phyloP scores from a whole-genome alignment of 1,139 yeast genomes.

The Petasospora fabianii region DNA sequence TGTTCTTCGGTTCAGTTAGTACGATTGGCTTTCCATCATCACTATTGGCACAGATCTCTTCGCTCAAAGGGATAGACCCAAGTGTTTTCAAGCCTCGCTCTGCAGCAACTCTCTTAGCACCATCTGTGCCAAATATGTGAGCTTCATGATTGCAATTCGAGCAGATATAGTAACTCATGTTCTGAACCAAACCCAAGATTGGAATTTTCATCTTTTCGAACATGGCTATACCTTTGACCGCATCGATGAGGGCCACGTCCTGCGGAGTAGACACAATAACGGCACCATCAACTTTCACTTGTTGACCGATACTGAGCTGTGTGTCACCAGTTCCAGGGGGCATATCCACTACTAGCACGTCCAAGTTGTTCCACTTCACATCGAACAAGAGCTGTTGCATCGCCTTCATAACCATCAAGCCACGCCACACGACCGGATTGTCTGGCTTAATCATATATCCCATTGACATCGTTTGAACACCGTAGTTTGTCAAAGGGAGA shows the following conservation, averaged over 20 bases:
- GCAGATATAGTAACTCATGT: slow-evolving; percentile 76
- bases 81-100: slow-evolving; percentile 48
- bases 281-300: slow-evolving; percentile 73
- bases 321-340: slow-evolving; percentile 95
- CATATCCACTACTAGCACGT: slow-evolving; percentile 72
- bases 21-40: slow-evolving; percentile 68
- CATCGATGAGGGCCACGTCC: slow-evolving; percentile 80
- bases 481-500: slow-evolving; percentile 71
- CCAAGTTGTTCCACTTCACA: slow-evolving; percentile 74
- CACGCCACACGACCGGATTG: slow-evolving; percentile 82
- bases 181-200: slow-evolving; percentile 72
- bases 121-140: slow-evolving; percentile 72
- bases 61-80: slow-evolving; percentile 67
- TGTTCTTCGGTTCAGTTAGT: slow-evolving; percentile 38
- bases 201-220: slow-evolving; percentile 74
- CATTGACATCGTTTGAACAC: slow-evolving; percentile 86
- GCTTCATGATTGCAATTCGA: slow-evolving; percentile 73
- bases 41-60: slow-evolving; percentile 55
- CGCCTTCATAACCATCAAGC: slow-evolving; percentile 84
- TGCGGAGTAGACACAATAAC: slow-evolving; percentile 84
- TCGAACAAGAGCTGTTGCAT: slow-evolving; percentile 77
- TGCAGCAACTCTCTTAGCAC: slow-evolving; percentile 57
- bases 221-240: slow-evolving; percentile 77
- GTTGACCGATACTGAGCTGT: slow-evolving; percentile 77
- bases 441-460: slow-evolving; percentile 72